Conservation (phyloP, 2,329 filamentous ascomycete genomes). For the Xylogone sp. region DNA sequence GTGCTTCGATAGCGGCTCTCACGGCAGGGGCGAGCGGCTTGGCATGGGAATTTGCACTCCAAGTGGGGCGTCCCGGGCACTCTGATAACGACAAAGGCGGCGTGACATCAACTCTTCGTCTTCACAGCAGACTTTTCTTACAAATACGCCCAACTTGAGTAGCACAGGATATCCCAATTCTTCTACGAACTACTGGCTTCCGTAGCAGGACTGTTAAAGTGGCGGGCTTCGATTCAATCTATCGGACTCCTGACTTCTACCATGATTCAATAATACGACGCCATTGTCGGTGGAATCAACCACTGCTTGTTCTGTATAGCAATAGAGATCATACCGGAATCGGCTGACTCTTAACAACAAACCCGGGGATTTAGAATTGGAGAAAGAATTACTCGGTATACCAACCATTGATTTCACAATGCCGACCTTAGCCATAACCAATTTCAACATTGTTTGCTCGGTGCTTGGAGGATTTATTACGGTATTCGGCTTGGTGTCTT, state of each 20-base stretch:
- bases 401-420: constrained; percentile 24
- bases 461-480: constrained; percentile 87
- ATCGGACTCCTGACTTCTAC: background rate
- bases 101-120: no score
- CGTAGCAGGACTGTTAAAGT: background rate
- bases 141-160: no score
- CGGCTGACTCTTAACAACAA: constrained; percentile 20
- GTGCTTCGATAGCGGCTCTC: no score
- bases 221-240: background rate
- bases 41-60: no score
- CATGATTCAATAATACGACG: constrained; percentile 44
- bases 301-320: constrained; percentile 26
- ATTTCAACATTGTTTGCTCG: constrained; percentile 54
- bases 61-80: no score
- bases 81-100: no score
- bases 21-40: no score
- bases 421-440: constrained; percentile 45
- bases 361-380: background rate
- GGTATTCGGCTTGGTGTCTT: constrained; percentile 86
- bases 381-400: background rate
- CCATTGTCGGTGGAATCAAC: constrained; percentile 10
- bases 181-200: no score
- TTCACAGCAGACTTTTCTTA: no score
- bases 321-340: constrained; percentile 37
- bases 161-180: no score